Percentiles rank a stretch among this genome's conserved stretches.
phyloP scores from a whole-genome alignment of 2,329 filamentous ascomycete genomes.

The Fusarium robinianum region DNA sequence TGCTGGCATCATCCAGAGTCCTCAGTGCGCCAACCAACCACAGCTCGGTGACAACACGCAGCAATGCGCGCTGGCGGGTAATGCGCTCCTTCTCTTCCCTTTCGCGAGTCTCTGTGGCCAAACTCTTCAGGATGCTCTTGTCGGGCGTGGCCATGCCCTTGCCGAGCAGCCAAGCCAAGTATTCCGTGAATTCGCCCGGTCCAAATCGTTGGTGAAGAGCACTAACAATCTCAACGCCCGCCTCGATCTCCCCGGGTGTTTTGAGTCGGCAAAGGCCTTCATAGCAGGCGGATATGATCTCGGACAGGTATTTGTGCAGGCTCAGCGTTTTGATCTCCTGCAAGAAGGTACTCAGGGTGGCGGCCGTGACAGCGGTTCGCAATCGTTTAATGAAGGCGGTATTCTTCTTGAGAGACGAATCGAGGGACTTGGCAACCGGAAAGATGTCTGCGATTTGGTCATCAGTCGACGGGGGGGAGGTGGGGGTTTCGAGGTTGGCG shows the following conservation, averaged over 20 bases:
- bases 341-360: constrained; percentile 81
- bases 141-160: constrained; percentile 91
- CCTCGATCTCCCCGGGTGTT: constrained; percentile 86
- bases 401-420: constrained; percentile 97
- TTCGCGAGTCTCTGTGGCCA: constrained; percentile 82
- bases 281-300: constrained; percentile 94
- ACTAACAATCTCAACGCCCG: constrained; percentile 89
- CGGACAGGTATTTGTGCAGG: constrained; percentile 93
- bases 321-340: constrained; percentile 90
- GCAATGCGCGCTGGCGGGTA: constrained; percentile 78
- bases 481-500: constrained; percentile 22
- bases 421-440: constrained; percentile 75
- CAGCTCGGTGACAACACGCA: constrained; percentile 90
- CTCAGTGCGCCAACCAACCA: constrained; percentile 91
- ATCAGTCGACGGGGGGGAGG: constrained; percentile 26
- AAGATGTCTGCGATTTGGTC: constrained; percentile 67
- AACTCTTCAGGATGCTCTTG: constrained; percentile 76
- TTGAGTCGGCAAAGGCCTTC: constrained; percentile 93
- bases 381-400: constrained; percentile 97
- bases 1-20: constrained; percentile 71
- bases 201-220: constrained; percentile 96
- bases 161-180: constrained; percentile 89
- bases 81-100: constrained; percentile 95
- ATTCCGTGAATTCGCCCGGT: constrained; percentile 84
- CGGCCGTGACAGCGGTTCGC: constrained; percentile 81